Evolutionary conservation across 2,329 filamentous ascomycete species (phyloP).

Genomic region (Drechmeria coniospora): DNA sequence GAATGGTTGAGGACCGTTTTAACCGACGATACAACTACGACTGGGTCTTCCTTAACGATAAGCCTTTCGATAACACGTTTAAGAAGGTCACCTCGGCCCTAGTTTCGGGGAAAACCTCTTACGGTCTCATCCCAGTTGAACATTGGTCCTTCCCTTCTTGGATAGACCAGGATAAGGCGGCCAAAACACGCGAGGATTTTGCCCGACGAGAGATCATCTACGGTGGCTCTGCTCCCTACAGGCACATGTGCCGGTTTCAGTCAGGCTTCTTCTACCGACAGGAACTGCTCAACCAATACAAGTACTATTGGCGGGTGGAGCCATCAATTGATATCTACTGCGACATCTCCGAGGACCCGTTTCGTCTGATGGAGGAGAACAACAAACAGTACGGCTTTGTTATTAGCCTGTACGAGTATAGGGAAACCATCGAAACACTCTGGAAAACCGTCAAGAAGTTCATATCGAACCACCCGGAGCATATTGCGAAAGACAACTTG

Average conservation of each 20-base stretch:
- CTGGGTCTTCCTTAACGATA: constrained; percentile 98
- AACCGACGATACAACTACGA: constrained; percentile 95
- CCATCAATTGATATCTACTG: constrained; percentile 93
- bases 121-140: constrained; percentile 75
- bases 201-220: constrained; percentile 91
- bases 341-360: constrained; percentile 88
- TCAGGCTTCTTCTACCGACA: constrained; percentile 99
- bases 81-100: constrained; percentile 80
- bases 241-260: constrained; percentile 99
- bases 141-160: constrained; percentile 96
- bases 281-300: constrained; percentile 82
- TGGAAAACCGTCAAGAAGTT: constrained; percentile 96
- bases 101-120: constrained; percentile 84
- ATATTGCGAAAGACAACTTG: constrained; percentile 70
- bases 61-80: constrained; percentile 84
- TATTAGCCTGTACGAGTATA: constrained; percentile 88
- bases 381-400: constrained; percentile 98
- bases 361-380: constrained; percentile 90
- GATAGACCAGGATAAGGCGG: constrained; percentile 90
- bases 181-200: constrained; percentile 88
- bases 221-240: constrained; percentile 89
- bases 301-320: constrained; percentile 99
- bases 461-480: constrained; percentile 77
- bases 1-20: constrained; percentile 94
- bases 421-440: constrained; percentile 87